A percentile compares a stretch with the other conserved stretches of the same genome.
Evolutionary conservation across 1,284 basidiomycete species (phyloP).

Genomic region (Tylopilus orsonianus): DNA sequence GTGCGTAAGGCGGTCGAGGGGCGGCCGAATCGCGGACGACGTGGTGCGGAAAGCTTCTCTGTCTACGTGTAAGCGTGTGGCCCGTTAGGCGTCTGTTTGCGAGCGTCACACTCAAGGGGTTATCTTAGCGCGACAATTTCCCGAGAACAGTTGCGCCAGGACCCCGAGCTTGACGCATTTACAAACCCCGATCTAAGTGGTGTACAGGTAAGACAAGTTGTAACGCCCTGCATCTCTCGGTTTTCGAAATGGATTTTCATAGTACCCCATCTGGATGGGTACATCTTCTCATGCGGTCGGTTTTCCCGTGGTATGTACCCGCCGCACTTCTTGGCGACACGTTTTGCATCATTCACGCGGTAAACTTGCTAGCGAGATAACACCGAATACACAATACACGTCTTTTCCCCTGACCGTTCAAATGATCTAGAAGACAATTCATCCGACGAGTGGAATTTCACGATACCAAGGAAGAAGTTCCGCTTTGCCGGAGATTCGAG

Average conservation of each 20-base stretch:
- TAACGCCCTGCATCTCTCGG: neutral
- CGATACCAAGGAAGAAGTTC: constrained; percentile 13
- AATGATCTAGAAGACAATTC: neutral
- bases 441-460: constrained; percentile 10
- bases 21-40: constrained; percentile 24
- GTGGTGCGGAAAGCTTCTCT: constrained; percentile 28
- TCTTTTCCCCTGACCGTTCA: constrained; percentile 15
- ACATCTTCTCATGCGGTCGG: constrained; percentile 30
- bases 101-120: constrained; percentile 2
- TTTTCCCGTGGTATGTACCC: constrained; percentile 21
- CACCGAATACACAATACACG: constrained; percentile 18
- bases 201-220: constrained; percentile 18
- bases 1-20: constrained; percentile 17
- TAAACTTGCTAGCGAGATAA: constrained; percentile 12
- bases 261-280: constrained; percentile 42
- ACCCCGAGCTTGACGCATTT: constrained; percentile 31
- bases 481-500: constrained; percentile 16
- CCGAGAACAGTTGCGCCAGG: constrained; percentile 32
- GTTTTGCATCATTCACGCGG: neutral
- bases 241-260: neutral
- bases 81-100: neutral
- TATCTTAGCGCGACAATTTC: constrained; percentile 36
- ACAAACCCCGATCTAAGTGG: constrained; percentile 25
- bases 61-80: constrained; percentile 18
- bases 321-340: neutral